Percentiles rank a stretch among this genome's conserved stretches.
Conservation (phyloP, 1,139 yeast genomes). For the Debaryomycetaceae sp. region DNA sequence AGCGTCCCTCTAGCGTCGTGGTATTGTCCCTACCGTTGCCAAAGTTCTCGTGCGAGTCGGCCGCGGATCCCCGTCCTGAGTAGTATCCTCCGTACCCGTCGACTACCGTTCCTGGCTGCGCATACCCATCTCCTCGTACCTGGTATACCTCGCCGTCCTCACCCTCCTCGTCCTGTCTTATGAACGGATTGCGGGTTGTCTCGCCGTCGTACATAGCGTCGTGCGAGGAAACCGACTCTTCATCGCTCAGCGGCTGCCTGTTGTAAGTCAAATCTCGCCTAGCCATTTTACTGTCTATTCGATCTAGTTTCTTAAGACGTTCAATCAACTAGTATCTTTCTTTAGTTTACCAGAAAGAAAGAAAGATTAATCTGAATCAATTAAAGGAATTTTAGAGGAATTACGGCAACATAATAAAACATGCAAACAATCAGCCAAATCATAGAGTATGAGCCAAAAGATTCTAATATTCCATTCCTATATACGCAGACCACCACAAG, state of each 20-base stretch:
- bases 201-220: constrained; percentile 11
- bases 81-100: background rate
- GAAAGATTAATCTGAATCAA: no score
- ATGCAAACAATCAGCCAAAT: no score
- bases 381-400: no score
- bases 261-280: constrained; percentile 35
- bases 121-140: background rate
- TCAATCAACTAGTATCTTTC: no score
- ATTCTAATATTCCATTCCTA: no score
- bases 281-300: constrained; percentile 16
- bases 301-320: background rate
- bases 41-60: constrained; percentile 28
- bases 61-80: constrained; percentile 30
- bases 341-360: no score
- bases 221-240: constrained; percentile 7
- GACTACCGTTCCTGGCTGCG: background rate
- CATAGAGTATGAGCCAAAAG: no score
- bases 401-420: no score
- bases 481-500: no score
- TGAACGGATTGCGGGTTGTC: constrained; percentile 22
- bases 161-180: constrained; percentile 19
- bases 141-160: constrained; percentile 9
- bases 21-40: constrained; percentile 9
- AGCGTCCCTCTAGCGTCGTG: background rate
- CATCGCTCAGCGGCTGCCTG: constrained; percentile 13